Base-by-base conservation (phyloP, 2,329 filamentous ascomycete species). In the Domatiomyces globalis region DNA sequence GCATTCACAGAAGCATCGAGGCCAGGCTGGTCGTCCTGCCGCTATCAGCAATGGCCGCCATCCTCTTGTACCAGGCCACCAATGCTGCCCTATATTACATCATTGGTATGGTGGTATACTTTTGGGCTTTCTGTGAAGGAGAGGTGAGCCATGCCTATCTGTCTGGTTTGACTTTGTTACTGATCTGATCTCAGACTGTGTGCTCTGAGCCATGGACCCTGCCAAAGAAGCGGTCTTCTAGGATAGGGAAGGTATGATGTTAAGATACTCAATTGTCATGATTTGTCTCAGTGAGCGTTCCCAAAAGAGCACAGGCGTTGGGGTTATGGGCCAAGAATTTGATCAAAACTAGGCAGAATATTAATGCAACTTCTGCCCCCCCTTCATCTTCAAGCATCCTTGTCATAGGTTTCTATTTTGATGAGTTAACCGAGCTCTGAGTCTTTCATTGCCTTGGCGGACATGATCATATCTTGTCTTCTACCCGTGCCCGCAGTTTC, bases 71-170 rank as follows among this genome's bases (percentile, higher is more conserved):
- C 67, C 92, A 96, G 68, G 85, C 81, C 53, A 95, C 89, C 25
- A 94, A 98, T 65, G 77, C 90, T 2, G 92, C 87, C 4, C 71
- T 96, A 49, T 98, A 96, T 71, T 95, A 96, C 66, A 66, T 94
- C 22, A 78, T 95, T 56, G 90, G 84, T 18, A 82, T 94, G 71
- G 75, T 73, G 6, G 83, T 92, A 12, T 98, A 96, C 69, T 95
- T 96, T 63, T 95, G 89, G 89, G 92, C 87, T 1, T 96, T 94
- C 63, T 92, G 84, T 63, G 90, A 98, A 69, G 92, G 92, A 69
- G 92, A 98, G 83, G 89, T 95, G 70, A 65, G 84, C 73, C 59
- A 1, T 49, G 42, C 27, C 2, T 42, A 25, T 51, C 22, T 29
- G 48, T 48, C 48, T 2, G 43, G 52, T 51, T 54, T 53, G 12